Evolutionary conservation across 2,329 filamentous ascomycete species (phyloP).

Genomic region (Neonectria faginata): DNA sequence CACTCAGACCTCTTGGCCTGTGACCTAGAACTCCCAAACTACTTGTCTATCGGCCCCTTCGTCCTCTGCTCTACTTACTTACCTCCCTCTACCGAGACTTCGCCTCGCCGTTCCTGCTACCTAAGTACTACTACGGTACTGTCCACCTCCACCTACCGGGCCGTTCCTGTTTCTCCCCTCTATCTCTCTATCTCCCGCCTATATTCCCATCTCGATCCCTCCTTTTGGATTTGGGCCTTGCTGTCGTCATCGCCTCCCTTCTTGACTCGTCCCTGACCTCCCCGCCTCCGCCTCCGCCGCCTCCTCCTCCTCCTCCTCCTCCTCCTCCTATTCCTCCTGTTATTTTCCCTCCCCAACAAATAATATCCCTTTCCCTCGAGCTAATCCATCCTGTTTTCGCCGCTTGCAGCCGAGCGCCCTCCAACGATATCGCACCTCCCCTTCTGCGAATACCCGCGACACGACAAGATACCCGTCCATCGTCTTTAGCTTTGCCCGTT

Average conservation of each 20-base stretch:
- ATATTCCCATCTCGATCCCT: slow-evolving; percentile 39
- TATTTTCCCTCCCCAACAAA: slow-evolving; percentile 5
- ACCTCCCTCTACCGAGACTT: not conserved
- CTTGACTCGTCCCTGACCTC: slow-evolving; percentile 24
- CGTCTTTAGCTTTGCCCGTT: slow-evolving; percentile 16
- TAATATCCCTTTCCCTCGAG: slow-evolving; percentile 35
- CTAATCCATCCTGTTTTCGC: slow-evolving; percentile 39
- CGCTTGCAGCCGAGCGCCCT: slow-evolving; percentile 33
- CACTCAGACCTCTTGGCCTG: slow-evolving; percentile 14
- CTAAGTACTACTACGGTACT: not conserved
- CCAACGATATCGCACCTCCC: slow-evolving; percentile 36
- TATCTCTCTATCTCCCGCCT: slow-evolving; percentile 19
- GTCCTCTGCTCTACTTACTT: not conserved
- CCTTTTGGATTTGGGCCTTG: slow-evolving; percentile 34
- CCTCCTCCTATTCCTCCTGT: slow-evolving; percentile 12
- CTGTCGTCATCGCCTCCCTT: slow-evolving; percentile 42
- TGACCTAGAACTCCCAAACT: not conserved
- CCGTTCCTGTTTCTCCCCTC: slow-evolving; percentile 35
- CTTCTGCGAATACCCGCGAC: slow-evolving; percentile 34
- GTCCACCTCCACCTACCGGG: slow-evolving; percentile 42
- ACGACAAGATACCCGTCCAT: slow-evolving; percentile 38
- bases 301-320: slow-evolving; percentile 7
- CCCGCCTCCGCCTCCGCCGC: slow-evolving; percentile 8
- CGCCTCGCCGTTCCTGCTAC: not conserved
- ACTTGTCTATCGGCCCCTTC: not conserved